Conservation (phyloP, 225 moss, liverwort and hornwort species). For the Rhytidiadelphus loreus region DNA sequence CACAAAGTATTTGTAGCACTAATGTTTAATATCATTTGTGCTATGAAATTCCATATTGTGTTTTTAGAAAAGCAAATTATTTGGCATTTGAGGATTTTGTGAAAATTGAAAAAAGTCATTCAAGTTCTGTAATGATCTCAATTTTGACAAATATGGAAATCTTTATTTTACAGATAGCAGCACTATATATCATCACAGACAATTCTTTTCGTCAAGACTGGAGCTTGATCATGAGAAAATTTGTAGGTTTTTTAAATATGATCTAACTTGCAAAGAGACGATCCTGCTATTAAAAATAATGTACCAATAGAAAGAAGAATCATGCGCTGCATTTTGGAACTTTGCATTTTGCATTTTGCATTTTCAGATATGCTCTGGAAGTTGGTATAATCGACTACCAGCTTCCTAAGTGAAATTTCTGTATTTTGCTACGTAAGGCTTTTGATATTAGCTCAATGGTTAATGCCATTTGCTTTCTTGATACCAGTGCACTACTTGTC, state of each 20-base stretch:
- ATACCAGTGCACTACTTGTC: neutral
- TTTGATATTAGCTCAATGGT: too few relatives aligned
- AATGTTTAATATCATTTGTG: neutral
- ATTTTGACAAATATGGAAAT: slow-evolving; percentile 54
- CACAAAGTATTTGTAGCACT: too few relatives aligned
- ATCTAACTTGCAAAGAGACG: slow-evolving; percentile 41
- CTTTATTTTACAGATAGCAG: slow-evolving; percentile 61
- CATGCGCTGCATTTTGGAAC: neutral
- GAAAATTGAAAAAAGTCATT: neutral
- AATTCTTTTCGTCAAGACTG: slow-evolving; percentile 1
- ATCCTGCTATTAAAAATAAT: neutral
- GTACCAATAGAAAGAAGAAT: neutral
- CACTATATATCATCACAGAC: slow-evolving; percentile 40
- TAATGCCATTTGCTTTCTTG: neutral
- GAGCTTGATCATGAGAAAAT: slow-evolving; percentile 38
- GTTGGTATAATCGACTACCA: neutral
- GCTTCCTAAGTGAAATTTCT: neutral
- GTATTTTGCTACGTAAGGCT: neutral
- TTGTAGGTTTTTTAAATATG: slow-evolving; percentile 45
- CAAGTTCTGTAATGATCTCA: slow-evolving; percentile 13
- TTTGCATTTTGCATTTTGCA: too few relatives aligned
- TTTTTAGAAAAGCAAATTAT: neutral
- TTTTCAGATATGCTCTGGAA: neutral
- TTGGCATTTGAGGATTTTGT: too few relatives aligned
- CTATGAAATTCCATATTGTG: neutral